Evolutionary conservation across 2,329 filamentous ascomycete species (phyloP).

Genomic region (Cercospora zeina): DNA sequence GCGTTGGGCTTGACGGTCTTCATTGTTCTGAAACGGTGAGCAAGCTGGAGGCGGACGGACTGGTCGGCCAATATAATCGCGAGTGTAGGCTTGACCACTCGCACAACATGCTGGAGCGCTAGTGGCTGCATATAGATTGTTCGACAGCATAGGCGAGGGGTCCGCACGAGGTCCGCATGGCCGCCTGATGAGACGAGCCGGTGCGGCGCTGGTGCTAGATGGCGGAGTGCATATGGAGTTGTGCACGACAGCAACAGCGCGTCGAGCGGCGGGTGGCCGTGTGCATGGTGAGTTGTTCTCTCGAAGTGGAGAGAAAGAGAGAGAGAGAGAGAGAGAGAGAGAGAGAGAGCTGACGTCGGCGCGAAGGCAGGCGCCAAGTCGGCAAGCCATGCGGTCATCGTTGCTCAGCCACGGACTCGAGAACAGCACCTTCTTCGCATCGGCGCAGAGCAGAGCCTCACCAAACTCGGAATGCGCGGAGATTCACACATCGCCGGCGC

Average conservation of each 20-base stretch:
- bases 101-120: neutral
- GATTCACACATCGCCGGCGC: neutral
- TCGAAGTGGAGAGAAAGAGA: too few species aligned
- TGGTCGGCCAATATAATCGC: neutral
- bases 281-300: neutral
- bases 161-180: neutral
- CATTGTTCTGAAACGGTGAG: neutral
- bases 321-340: too few species aligned
- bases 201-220: neutral
- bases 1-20: neutral
- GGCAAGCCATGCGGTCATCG: too few species aligned
- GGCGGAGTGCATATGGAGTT: neutral
- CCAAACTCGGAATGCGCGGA: too few species aligned
- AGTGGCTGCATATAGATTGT: conserved; percentile 7
- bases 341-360: too few species aligned
- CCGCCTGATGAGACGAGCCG: neutral
- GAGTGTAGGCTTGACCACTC: neutral
- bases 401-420: too few species aligned
- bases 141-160: conserved; percentile 3
- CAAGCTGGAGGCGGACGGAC: neutral
- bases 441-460: too few species aligned
- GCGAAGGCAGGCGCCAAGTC: too few species aligned
- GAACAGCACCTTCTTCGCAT: too few species aligned
- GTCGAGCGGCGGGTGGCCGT: neutral
- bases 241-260: neutral